Base-by-base conservation (phyloP, 2,329 filamentous ascomycete genomes). In the Grosmannia clavigera region DNA sequence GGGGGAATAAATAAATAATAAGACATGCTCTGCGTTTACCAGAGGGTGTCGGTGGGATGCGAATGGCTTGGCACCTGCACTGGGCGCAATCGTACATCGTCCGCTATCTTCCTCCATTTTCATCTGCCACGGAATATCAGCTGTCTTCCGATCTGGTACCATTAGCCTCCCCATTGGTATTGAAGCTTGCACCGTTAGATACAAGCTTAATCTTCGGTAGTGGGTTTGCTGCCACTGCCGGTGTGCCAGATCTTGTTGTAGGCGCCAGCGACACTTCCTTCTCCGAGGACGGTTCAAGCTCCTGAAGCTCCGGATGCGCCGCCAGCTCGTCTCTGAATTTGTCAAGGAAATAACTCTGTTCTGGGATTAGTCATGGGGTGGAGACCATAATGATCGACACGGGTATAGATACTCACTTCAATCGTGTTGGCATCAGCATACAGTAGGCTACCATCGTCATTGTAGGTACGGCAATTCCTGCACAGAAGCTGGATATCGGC, bases 391-490 rank as follows among this genome's bases (percentile, higher is more conserved):
- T 3, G 40, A 48, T 16, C 2, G 22, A 31, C 10, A 7, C 22
- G 14, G 22, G 33, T 22, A 2, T n/a, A 25, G 50, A 27, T n/a
- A 75, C 85, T 77, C 77, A 95, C 91, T 81, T 96, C 89, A 73
- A 99, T 96, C 59, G 87, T 79, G 72, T 92, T 92, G 57, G 92
- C 92, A 77, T 99, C 94, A 68, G 89, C 82, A 75, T 92, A 97
- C 59, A 99, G 81, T 67, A 95, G 78, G 72, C 92, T 96, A 61
- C 87, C 88, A 70, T 97, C 94, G 73, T 99, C 95, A 69, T 99
- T 99, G 78, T 95, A 99, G 3, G 88, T 94, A 71, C 90, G 84
- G 65, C 92, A 96, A 72, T 99, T 99, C 70, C 81, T 84, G 71
- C 92, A 94, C 73, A 99, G 82, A 64, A 92, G 75, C 57, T 85